phyloP scores from a whole-genome alignment of 2,329 filamentous ascomycete species.

The Ophiostoma perfectum region DNA sequence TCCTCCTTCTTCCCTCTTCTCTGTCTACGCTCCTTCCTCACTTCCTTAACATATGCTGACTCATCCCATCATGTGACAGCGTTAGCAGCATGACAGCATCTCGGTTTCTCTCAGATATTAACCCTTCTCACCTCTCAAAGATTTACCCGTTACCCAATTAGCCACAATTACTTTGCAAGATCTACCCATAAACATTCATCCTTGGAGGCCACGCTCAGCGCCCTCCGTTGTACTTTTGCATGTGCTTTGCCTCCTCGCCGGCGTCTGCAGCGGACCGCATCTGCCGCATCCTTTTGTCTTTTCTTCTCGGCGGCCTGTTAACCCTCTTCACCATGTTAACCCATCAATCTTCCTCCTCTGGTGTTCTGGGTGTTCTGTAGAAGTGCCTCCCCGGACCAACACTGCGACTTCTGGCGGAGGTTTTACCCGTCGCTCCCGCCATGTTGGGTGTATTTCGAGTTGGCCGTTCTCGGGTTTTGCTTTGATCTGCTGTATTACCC shows the following conservation, averaged over 20 bases:
- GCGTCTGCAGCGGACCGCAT: not conserved
- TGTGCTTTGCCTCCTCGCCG: not conserved
- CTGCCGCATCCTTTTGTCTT: not conserved
- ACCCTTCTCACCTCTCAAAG: not conserved
- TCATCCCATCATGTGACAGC: not conserved
- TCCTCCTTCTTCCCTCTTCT: not conserved
- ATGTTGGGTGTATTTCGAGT: not conserved
- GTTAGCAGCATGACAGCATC: not conserved
- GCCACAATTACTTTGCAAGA: not conserved
- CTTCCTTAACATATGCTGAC: not conserved
- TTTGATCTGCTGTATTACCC: no score
- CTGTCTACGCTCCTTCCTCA: not conserved
- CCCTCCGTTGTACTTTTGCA: not conserved
- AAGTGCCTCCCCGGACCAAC: not conserved
- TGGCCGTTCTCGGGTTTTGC: not conserved
- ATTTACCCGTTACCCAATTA: not conserved
- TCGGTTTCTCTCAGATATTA: not conserved
- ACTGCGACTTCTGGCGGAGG: not conserved
- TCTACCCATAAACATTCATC: not conserved
- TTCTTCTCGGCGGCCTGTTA: not conserved
- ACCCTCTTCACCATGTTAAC: not conserved
- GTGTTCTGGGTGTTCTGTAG: not conserved
- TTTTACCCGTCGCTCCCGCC: not conserved
- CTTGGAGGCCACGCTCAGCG: not conserved
- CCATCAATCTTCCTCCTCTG: no score